Base-by-base conservation (phyloP, 2,329 filamentous ascomycete genomes). In the Seiridium unicorne region DNA sequence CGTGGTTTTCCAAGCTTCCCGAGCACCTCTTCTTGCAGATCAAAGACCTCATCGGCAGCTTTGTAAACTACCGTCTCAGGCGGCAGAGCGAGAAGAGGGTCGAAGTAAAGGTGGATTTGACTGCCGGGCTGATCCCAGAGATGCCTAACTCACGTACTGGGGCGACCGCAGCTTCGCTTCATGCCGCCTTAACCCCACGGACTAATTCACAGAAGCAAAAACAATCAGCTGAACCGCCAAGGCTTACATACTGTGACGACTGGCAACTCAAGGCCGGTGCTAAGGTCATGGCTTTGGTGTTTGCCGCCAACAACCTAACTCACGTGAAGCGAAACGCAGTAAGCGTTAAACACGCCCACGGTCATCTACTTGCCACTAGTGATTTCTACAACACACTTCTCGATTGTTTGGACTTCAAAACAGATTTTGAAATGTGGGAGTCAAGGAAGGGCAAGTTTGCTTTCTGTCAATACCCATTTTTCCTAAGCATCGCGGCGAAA, bases 401-500 rank as follows among this genome's bases (percentile, higher is more conserved):
- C 8, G 93, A 97, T 71, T 92, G 92, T 67, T 86, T 89, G n/a
- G 92, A 97, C 70, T 81, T 97, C 5, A 85, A 95, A 51, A 85
- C 85, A 0, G 93, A 97, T 71, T 97, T 96, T 68, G 92, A 96
- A 69, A 83, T 86, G 8, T 97, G 93, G 93, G 93, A 96, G 71
- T 83, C 85, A 4, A 89, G 84, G 64, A 83, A 84, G 56, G 82
- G 83, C 26, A 91, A 87, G 65, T 97, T 97, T 70, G 85, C 91
- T 0, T 96, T 97, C 70, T 97, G 93, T 71, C 92, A 96, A 71
- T 96, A 96, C 68, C 92, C 93, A 0, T 96, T 97, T 69, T 88
- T 97, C 66, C 81, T 97, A 46, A 96, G 92, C 63, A 93, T 97
- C 64, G 93, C 92, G 80, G 90, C 93, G 35, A 97, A 97, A 74